Percentiles rank a stretch among this genome's conserved stretches.
phyloP scores from a whole-genome alignment of 306 rosid species.

The Medicago arabica region DNA sequence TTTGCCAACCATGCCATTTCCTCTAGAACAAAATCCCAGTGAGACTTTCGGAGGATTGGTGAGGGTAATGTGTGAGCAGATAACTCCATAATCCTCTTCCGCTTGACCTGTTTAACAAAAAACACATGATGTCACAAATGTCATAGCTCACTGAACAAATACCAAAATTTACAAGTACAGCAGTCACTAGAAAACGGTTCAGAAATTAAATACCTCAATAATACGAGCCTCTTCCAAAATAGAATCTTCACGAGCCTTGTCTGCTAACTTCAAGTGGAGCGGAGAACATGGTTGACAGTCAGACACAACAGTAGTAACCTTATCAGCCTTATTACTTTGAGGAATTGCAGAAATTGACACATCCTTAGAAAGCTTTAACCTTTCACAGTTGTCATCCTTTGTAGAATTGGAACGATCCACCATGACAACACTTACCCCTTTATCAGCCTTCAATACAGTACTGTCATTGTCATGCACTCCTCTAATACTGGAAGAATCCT shows the following conservation, averaged over 20 bases:
- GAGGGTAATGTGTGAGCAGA: slow-evolving; percentile 64
- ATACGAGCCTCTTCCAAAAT: slow-evolving; percentile 85
- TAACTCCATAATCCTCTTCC: slow-evolving; percentile 88
- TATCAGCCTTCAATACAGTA: slow-evolving; percentile 51
- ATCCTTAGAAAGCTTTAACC: slow-evolving; percentile 47
- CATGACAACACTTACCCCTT: slow-evolving; percentile 48
- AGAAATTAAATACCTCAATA: slow-evolving; percentile 70
- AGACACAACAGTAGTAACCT: slow-evolving; percentile 48
- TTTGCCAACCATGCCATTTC: slow-evolving; percentile 99
- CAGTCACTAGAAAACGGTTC: slow-evolving; percentile 29
- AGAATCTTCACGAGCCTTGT: slow-evolving; percentile 90
- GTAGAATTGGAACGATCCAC: slow-evolving; percentile 52
- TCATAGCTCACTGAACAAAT: slow-evolving; percentile 35
- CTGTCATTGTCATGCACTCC: slow-evolving; percentile 55
- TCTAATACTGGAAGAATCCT: slow-evolving; percentile 51
- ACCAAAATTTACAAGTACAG: slow-evolving; percentile 36
- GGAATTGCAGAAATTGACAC: slow-evolving; percentile 48
- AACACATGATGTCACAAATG: slow-evolving; percentile 39
- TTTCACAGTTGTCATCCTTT: slow-evolving; percentile 49
- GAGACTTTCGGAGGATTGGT: slow-evolving; percentile 69
- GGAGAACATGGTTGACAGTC: slow-evolving; percentile 53
- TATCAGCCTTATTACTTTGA: slow-evolving; percentile 49
- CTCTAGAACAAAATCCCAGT: slow-evolving; percentile 95
- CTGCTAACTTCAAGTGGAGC: slow-evolving; percentile 55
- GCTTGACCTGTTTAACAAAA: slow-evolving; percentile 72